Base-by-base conservation (phyloP, 2,329 filamentous ascomycete genomes). In the Ceratocystis lukuohia region DNA sequence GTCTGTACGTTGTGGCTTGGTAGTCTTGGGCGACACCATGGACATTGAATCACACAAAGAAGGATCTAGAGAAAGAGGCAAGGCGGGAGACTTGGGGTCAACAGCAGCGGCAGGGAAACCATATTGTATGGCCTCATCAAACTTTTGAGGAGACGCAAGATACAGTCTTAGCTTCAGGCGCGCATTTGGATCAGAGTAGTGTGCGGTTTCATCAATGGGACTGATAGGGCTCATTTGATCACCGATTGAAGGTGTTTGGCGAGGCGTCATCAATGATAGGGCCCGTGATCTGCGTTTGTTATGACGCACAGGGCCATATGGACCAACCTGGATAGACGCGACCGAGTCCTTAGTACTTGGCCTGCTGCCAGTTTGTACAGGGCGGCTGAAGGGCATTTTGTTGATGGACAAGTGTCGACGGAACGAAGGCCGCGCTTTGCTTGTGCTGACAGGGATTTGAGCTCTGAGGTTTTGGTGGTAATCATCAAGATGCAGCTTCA, bases 101-200 rank as follows among this genome's bases (percentile, higher is more conserved):
- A 33, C 62, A 6, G 67, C 64, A 22, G 79, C 79, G 0, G 87
- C 85, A 0, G 91, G 91, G 71, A 96, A 97, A 0, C 93, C 93
- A 75, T 95, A 96, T 73, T 96, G 89, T 64, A 97, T 84, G 1
- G 90, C 91, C 75, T 97, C 93, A 73, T 97, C 93, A 71, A 97
- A 97, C 73, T 96, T 96, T 70, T 96, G 89, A 0, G 92, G 88
- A 1, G 91, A 96, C 6, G 89, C 88, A 22, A 96, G 82, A 72
- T 92, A 96, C 5, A 90, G 85, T 12, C 91, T 86, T 22, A 97
- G 79, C 76, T 95, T 96, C 71, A 90, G 80, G 44, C 93, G 84
- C 48, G 92, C 90, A 73, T 96, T 89, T 0, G 91, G 91, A 71
- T 96, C 91, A 73, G 91, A 89, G 72, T 96, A 96, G 76, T 96